phyloP scores from a whole-genome alignment of 2,329 filamentous ascomycete species.

The Fusarium musae region DNA sequence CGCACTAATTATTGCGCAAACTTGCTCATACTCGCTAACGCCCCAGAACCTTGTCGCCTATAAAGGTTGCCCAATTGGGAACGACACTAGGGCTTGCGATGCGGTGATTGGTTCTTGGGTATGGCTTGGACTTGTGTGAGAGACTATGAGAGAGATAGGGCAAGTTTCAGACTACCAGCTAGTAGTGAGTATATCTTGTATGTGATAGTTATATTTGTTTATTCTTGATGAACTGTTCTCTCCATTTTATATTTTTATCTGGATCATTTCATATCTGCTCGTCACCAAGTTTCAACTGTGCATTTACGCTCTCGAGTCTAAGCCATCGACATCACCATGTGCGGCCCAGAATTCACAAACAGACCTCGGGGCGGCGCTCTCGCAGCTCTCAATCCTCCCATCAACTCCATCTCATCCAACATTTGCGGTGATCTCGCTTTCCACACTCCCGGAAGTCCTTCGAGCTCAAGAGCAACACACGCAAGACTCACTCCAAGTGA shows the following conservation, averaged over 20 bases:
- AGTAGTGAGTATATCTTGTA: neutral
- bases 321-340: slow-evolving; percentile 53
- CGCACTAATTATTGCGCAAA: slow-evolving; percentile 35
- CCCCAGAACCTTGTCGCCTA: neutral
- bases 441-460: slow-evolving; percentile 54
- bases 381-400: slow-evolving; percentile 54
- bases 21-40: slow-evolving; percentile 45
- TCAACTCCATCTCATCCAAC: slow-evolving; percentile 9
- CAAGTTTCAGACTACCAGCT: neutral
- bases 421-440: slow-evolving; percentile 56
- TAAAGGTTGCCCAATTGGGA: slow-evolving; percentile 42
- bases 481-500: slow-evolving; percentile 53
- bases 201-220: too few species aligned
- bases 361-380: slow-evolving; percentile 59
- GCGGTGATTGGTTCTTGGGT: slow-evolving; percentile 44
- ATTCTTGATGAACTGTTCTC: neutral
- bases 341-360: slow-evolving; percentile 55
- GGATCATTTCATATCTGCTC: neutral
- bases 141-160: slow-evolving; percentile 33
- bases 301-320: neutral
- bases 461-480: slow-evolving; percentile 54
- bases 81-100: slow-evolving; percentile 26
- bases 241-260: neutral
- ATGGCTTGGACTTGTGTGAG: slow-evolving; percentile 9
- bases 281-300: neutral